Percentiles rank a stretch among this genome's conserved stretches.
These are phyloP conservation scores for Phaeoacremonium minimum DNA, from an alignment of 2,329 filamentous ascomycete genomes.

Conservation along the genomic window DNA sequence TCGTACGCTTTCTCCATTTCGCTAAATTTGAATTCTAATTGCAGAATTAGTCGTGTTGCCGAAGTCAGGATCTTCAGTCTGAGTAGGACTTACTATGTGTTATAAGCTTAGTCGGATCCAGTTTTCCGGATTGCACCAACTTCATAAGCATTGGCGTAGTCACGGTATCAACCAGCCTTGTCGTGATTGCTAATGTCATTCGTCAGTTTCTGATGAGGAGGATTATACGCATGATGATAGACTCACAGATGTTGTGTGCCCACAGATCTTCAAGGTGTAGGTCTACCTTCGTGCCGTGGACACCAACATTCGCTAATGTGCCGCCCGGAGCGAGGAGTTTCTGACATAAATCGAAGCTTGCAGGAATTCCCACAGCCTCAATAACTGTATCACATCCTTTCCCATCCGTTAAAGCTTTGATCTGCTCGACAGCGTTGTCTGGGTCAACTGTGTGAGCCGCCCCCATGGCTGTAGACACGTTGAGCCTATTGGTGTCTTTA, in stretches of 20 bases:
- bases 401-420: conserved; percentile 40
- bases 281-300: conserved; percentile 48
- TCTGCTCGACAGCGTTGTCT: conserved; percentile 26
- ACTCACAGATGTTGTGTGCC: conserved; percentile 47
- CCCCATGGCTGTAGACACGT: conserved; percentile 41
- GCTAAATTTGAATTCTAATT: conserved; percentile 31
- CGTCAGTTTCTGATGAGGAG: too few species aligned
- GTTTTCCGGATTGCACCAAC: conserved; percentile 32
- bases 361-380: conserved; percentile 51
- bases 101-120: conserved; percentile 36
- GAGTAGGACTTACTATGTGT: conserved; percentile 33
- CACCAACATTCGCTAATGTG: conserved; percentile 52
- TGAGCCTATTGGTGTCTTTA: conserved; percentile 39
- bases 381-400: conserved; percentile 53
- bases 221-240: too few species aligned
- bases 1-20: conserved; percentile 39
- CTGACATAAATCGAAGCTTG: conserved; percentile 49
- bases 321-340: conserved; percentile 48
- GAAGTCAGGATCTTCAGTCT: conserved; percentile 1
- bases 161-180: conserved; percentile 39
- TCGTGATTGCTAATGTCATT: conserved; percentile 34
- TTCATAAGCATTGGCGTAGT: conserved; percentile 45
- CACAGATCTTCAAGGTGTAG: conserved; percentile 50
- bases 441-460: conserved; percentile 35
- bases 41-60: conserved; percentile 1